Base-by-base conservation (phyloP, 306 rosid genomes). In the Abrus precatorius region DNA sequence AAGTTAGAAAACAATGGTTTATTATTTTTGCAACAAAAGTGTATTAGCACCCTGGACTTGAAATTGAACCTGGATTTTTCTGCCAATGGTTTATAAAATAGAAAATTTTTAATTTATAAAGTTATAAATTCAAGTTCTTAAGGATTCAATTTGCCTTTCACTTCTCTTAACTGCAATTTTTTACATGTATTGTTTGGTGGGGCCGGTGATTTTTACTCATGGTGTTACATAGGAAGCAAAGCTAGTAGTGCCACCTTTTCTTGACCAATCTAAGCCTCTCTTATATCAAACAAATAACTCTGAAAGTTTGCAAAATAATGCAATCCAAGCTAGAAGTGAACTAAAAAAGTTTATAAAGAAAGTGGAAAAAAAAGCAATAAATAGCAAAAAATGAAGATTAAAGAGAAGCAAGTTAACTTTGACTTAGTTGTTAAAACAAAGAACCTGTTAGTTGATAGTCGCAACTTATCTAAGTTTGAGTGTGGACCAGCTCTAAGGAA, bases 181-280 rank as follows among this genome's bases (percentile, higher is more conserved):
- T 60, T 38, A 6, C 87, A 93, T 92, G 75, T 93, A 93, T 79
- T 91, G 97, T 88, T 74, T 88, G 30, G 83, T 82, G 32, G 83
- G 57, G 55, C 92, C 92, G 55, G 74, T 82, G 61, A 32, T 41
- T 69, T 50, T 80, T 32, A 33, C 32, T 47, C 86, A 84, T 43
- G 70, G 80, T n/a, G 83, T 84, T 78, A 70, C 78, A 50, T 95
- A 97, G 98, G 85, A 83, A 83, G 67, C 80, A 70, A 53, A 55
- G 61, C 70, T 54, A 55, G 60, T 8, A 63, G 77, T 74, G 76
- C 79, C 72, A 56, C 75, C 64, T 48, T 69, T 49, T 71, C 47
- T n/a, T 76, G 68, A 75, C 14, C 61, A 72, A 69, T 7, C 74
- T 52, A 59, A 4, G 33, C 60, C 67, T 61, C 63, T 34, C 28